phyloP scores from a whole-genome alignment of 371 early-diverging fungal genomes.

The Syncephalastrum racemosum region DNA sequence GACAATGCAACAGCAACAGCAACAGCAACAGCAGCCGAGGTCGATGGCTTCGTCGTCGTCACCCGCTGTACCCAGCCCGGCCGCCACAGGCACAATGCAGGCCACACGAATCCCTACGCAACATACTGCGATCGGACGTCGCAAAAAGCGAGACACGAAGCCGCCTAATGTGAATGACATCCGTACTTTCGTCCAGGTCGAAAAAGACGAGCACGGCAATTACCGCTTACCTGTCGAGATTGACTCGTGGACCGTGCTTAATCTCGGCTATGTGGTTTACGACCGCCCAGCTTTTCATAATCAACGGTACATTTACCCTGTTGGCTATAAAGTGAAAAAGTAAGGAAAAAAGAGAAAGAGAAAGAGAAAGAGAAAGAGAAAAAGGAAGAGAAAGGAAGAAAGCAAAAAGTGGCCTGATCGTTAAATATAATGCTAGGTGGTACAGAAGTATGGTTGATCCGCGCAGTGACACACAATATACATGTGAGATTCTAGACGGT shows the following conservation, averaged over 20 bases:
- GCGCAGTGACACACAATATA: conserved; percentile 67
- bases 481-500: conserved; percentile 81
- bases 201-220: conserved; percentile 67
- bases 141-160: conserved; percentile 18
- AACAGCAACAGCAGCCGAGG: conserved; percentile 5
- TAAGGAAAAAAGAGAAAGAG: conserved; percentile 22
- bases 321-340: conserved; percentile 75
- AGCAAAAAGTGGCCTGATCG: not conserved
- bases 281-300: conserved; percentile 83
- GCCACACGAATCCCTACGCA: conserved; percentile 12
- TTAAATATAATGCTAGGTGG: conserved; percentile 34
- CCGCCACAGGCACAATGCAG: conserved; percentile 1
- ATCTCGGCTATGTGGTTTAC: conserved; percentile 71
- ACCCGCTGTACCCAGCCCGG: not conserved
- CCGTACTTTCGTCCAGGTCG: conserved; percentile 56
- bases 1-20: not conserved
- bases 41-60: conserved; percentile 4
- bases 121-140: conserved; percentile 17
- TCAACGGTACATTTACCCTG: conserved; percentile 89
- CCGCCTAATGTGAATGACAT: conserved; percentile 28
- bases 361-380: not conserved
- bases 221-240: conserved; percentile 75
- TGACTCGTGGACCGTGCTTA: conserved; percentile 74
- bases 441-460: conserved; percentile 82
- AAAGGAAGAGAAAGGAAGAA: conserved; percentile 1